Base-by-base conservation (phyloP, 257 asterid species). In the Scutellaria barbata region DNA sequence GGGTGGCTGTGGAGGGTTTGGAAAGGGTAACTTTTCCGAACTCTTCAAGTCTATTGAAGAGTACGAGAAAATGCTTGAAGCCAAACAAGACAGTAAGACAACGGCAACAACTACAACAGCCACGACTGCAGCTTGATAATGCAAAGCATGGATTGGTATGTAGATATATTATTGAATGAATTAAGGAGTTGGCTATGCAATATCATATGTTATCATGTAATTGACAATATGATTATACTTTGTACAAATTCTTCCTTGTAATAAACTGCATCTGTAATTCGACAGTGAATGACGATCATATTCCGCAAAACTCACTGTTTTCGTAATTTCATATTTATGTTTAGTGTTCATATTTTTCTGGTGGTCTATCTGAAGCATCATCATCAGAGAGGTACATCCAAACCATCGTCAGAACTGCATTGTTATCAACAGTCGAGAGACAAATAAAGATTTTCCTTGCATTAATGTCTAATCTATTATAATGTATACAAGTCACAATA, bases 1-100 rank as follows among this genome's bases (percentile, higher is more conserved):
- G 83, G 91, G 92, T 5, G 99, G 95, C 8, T 94, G 97, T 81
- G 99, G 99, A 76, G 99, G 99, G 65, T 94, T 94, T n/a, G 97
- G 99, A 7, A 91, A 91, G 78, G 99, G 99, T 6, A 94, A 94
- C 77, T 89, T 94, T 82, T 87, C 97, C 0, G 96, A 94, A 62
- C 97, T 94, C 76, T 94, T 94, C 77, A 89, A 81, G 76, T 91
- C 97, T 1, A 87, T 91, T 0, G 97, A 94, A 77, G 99, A 91
- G 54, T 94, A 80, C 9, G 96, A 94, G 90, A 94, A 94, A 74
- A 86, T 85, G 87, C 95, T 91, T 6, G 97, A 94, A 81, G 84
- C 82, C 7, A 93, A 86, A 80, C 86, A 69, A 62, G 82, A 47
- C 41, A 39, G 66, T 63, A 68, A 72, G 78, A 56, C 81, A 69